Base-by-base conservation (phyloP, 1,139 yeast genomes). In the Saccharomyces pastorianus region DNA sequence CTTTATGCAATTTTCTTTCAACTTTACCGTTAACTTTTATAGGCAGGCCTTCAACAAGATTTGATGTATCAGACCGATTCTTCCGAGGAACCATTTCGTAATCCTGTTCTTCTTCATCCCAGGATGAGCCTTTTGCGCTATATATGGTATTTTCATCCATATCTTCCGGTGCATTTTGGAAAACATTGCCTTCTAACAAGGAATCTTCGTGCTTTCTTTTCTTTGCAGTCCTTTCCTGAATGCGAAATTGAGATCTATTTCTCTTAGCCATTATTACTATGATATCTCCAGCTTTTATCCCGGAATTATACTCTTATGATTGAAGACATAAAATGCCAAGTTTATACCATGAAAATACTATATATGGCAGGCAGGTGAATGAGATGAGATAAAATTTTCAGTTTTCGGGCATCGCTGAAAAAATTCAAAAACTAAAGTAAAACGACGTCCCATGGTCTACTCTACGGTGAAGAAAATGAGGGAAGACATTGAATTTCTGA, bases 21-120 rank as follows among this genome's bases (percentile, higher is more conserved):
- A 93, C 74, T 53, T 76, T 78, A 56, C 96, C 96, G 57, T 82
- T 76, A 26, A 79, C 77, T 65, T 88, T 89, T 53, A 91, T 88
- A 0, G 99, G 98, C 57, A 91, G 76, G 9, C 88, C 84, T 66
- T 88, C 96, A 3, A 81, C 79, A 25, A 79, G 72, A 23, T 75
- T 77, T 5, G 73, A 73, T 34, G 71, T 72, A 17, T 56, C 56
- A 13, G 75, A 72, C 20, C 69, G 63, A 41, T 73, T 56, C 3
- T 64, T 61, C 67, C 91, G 75, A 2, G 91, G 89, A 56, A 64
- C 72, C 59, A 78, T 68, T 66, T 85, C 93, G 63, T 85, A 86
- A 55, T 80, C 86, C 66, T 83, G 88, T 64, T 84, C 90, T 59
- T 78, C 81, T 58, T 82, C 77, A n/a, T 83, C 88, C 74, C 76